phyloP scores from a whole-genome alignment of 352 stramenopile genomes.

The Phytophthora melonis region DNA sequence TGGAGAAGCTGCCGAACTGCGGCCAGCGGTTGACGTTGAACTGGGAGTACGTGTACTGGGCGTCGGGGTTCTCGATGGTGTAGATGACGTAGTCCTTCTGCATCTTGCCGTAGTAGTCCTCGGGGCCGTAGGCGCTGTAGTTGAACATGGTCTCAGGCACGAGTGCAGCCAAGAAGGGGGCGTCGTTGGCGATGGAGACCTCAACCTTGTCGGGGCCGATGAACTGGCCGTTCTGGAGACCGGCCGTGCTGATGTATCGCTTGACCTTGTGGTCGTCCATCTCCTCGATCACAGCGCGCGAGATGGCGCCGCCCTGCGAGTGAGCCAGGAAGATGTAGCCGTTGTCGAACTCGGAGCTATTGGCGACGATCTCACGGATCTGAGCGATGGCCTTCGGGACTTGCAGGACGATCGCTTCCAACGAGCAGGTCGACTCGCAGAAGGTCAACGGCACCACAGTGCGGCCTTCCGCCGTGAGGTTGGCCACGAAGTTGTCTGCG shows the following conservation, averaged over 20 bases:
- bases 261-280: constrained; percentile 63
- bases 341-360: constrained; percentile 38
- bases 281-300: constrained; percentile 52
- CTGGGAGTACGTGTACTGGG: constrained; percentile 41
- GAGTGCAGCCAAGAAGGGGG: background rate
- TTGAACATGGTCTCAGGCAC: constrained; percentile 41
- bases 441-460: constrained; percentile 45
- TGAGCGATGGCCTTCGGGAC: constrained; percentile 45
- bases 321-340: constrained; percentile 62
- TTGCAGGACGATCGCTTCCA: constrained; percentile 37
- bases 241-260: constrained; percentile 50
- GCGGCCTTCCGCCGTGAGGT: constrained; percentile 40
- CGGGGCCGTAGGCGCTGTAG: constrained; percentile 27
- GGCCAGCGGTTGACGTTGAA: constrained; percentile 34
- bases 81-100: constrained; percentile 52
- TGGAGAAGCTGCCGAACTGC: constrained; percentile 6
- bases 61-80: constrained; percentile 34
- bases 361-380: constrained; percentile 37
- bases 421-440: constrained; percentile 40
- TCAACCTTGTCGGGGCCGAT: constrained; percentile 47
- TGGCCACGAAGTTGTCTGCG: constrained; percentile 31
- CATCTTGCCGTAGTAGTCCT: constrained; percentile 41
- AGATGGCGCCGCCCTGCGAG: constrained; percentile 47
- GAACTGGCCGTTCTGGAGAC: constrained; percentile 59
- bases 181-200: constrained; percentile 22